Percentiles rank a stretch among this genome's conserved stretches.
These are phyloP conservation scores for Blastocrithidia nonstop DNA, from an alignment of 208 protist species.

Conservation along the genomic window DNA sequence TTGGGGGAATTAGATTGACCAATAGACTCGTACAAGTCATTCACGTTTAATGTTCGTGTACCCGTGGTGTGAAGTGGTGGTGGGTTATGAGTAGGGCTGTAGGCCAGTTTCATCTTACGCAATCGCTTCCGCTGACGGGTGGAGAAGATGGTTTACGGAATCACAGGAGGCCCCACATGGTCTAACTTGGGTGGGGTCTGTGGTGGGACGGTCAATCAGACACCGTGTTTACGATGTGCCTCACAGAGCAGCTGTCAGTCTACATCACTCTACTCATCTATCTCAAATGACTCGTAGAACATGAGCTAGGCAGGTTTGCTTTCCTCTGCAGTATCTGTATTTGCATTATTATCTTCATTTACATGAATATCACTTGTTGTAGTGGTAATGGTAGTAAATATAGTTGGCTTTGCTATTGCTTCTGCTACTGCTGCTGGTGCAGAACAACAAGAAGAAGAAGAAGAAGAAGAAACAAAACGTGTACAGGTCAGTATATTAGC, in stretches of 20 bases:
- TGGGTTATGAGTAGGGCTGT: conserved; percentile 24
- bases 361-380: not conserved
- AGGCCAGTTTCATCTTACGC: conserved; percentile 14
- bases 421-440: not conserved
- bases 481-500: too few species aligned
- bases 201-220: conserved; percentile 52
- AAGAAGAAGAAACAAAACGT: too few species aligned
- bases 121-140: conserved; percentile 17
- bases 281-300: conserved; percentile 13
- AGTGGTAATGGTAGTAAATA: too few species aligned
- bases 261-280: conserved; percentile 14
- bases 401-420: not conserved
- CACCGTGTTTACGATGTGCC: conserved; percentile 59
- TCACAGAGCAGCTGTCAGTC: conserved; percentile 35
- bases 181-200: conserved; percentile 35
- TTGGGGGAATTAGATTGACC: too few species aligned
- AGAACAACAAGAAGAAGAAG: too few species aligned
- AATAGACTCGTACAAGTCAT: too few species aligned
- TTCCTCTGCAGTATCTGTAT: not conserved
- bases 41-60: conserved; percentile 10
- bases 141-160: conserved; percentile 26
- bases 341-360: not conserved
- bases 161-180: conserved; percentile 12
- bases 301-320: not conserved
- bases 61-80: conserved; percentile 39